Evolutionary conservation across 2,329 filamentous ascomycete genomes (phyloP), one percentile per base, ranked within the genome.

Genomic region (Aspergillus sp.): DNA sequence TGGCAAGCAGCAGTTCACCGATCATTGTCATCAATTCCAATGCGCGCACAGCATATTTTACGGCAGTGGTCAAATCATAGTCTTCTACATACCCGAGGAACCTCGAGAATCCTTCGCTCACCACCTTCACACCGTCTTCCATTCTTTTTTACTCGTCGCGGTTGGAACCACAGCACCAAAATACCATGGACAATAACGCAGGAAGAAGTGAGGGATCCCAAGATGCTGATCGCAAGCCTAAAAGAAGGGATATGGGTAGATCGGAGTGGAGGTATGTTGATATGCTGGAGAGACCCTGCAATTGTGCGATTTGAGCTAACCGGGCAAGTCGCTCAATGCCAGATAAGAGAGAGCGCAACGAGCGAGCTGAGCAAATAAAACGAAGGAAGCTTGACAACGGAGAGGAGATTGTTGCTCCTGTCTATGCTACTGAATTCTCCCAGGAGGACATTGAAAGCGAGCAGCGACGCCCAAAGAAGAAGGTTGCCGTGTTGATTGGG

Each of bases 401-500:
- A 19, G 75, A 79, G 52, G 70, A 70, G 14, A 69, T 71, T 9
- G 66, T 67, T 24, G 67, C 73, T 37, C 75, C 75, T 5, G 83
- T 86, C 59, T 85, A 87, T 62, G 81, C 82, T 6, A 79, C 80
- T 4, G 76, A 82, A 43, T 89, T 88, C 67, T 80, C 85, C 54
- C 84, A 90, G 66, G 91, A 95, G 63, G 93, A 97, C 76, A 93
- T 97, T 65, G 90, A 89, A 12, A 86, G 87, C 47, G 95, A 99
- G 74, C 88, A 89, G 72, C 87, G 93, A 63, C 86, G 87, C 56
- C 95, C 95, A 23, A 99, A 99, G 83, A 88, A 90, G 75, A 99
- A 99, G 80, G 93, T 97, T 50, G 95, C 93, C 41, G 92, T 99
- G 33, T 80, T 98, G 80, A 88, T 99, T 66, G 95, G 95, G 15